Conservation (phyloP, 75 land plant species). For the Larix kaempferi region DNA sequence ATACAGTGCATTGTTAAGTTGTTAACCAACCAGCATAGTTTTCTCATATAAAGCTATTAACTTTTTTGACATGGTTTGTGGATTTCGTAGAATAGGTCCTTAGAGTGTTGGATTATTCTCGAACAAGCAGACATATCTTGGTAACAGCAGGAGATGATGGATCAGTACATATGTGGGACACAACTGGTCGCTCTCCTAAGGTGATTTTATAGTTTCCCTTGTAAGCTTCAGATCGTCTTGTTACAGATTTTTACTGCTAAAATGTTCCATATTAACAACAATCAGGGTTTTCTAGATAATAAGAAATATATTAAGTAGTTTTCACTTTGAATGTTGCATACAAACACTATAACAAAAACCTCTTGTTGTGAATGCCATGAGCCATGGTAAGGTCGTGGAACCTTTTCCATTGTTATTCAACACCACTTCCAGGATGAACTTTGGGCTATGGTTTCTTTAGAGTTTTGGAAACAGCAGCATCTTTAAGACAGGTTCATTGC, state of each 20-base stretch:
- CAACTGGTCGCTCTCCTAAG: constrained; percentile 90
- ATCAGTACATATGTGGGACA: constrained; percentile 92
- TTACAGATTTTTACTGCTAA: neutral
- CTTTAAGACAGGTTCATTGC: neutral
- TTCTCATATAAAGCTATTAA: constrained; percentile 5
- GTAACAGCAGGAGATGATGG: constrained; percentile 99
- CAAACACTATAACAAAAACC: neutral
- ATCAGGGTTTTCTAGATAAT: neutral
- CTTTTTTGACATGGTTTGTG: constrained; percentile 9
- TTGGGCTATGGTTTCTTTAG: neutral
- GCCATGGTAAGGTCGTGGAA: neutral
- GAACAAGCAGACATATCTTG: constrained; percentile 82
- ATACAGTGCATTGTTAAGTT: neutral
- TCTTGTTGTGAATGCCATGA: neutral
- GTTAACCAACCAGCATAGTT: neutral
- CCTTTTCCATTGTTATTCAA: neutral
- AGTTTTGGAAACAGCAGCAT: neutral
- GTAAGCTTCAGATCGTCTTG: constrained; percentile 10
- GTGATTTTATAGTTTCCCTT: constrained; percentile 24
- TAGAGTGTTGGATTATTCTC: constrained; percentile 95
- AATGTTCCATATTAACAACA: neutral
- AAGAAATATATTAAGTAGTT: neutral
- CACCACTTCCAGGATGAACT: neutral
- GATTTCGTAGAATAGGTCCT: constrained; percentile 63
- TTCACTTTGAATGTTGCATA: neutral